Evolutionary conservation across 2,329 filamentous ascomycete genomes (phyloP), one percentile per base, ranked within the genome.

Genomic region (Aspergillus glaucus): DNA sequence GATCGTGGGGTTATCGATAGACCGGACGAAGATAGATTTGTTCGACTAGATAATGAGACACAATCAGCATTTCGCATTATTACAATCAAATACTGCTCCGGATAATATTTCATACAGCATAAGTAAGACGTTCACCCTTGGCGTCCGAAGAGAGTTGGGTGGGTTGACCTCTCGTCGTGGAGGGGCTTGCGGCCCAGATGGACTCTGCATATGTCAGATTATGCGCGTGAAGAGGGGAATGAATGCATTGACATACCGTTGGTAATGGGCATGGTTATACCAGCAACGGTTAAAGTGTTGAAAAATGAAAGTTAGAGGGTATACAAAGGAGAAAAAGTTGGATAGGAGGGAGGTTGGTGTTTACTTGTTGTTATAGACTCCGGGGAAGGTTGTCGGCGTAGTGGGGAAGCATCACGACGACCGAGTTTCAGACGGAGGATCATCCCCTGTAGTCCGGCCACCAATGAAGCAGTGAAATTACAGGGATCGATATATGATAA

Each of bases 11-110:
- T 93, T 76, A 74, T 98, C 92, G 74, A 98, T 95, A 54, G 85
- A 91, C 60, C 93, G 89, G 43, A 98, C 79, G 73, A 96, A 97
- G 72, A 98, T 85, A 53, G 92, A 97, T 77, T 97, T 97, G 64
- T 89, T 91, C 46, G 90, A 92, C 89, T 94, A 59, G 10, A 44
- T 30, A 21, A 12, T 6, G n/a, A 17, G 17, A 12, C 19, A 40
- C 37, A 17, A 19, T 21, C 15, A 19, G 17, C 19, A 12, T 19
- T 12, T 21, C 7, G 15, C 37, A 40, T 40, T 40, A 4, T 36
- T 36, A 17, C 5, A n/a, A 36, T 19, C 10, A 19, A 40, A 7
- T 4, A 10, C 37, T 19, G 9, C 17, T 5, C 4, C 10, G 19
- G 8, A 10, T 12, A 40, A 12, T 21, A 17, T 40, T 45, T 24